Evolutionary conservation across 1,284 basidiomycete genomes (phyloP).

Genomic region (Trichosporon sp.): DNA sequence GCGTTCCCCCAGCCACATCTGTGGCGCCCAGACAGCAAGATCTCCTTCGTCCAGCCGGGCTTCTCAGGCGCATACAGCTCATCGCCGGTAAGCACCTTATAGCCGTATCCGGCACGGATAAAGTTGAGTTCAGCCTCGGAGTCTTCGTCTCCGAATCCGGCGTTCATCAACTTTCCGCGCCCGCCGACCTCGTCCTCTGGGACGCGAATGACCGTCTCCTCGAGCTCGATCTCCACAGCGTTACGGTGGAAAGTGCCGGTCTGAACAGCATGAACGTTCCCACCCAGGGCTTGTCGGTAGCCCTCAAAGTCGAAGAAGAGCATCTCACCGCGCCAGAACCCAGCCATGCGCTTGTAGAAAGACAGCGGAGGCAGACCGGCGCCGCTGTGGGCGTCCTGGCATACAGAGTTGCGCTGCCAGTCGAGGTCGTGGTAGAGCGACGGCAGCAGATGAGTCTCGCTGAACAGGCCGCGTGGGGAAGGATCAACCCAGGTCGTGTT

Average conservation of each 20-base stretch:
- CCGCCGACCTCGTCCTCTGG: conserved; percentile 45
- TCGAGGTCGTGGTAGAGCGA: conserved; percentile 48
- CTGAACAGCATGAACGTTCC: conserved; percentile 49
- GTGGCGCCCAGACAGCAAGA: conserved; percentile 38
- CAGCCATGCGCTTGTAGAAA: conserved; percentile 49
- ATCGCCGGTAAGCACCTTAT: conserved; percentile 30
- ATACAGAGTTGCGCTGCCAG: conserved; percentile 48
- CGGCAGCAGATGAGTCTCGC: conserved; percentile 31
- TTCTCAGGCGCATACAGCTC: conserved; percentile 34
- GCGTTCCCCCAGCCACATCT: conserved; percentile 39
- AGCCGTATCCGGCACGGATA: conserved; percentile 38
- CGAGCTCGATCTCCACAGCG: conserved; percentile 39
- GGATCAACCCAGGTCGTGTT: conserved; percentile 24
- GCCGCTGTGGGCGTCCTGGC: conserved; percentile 49
- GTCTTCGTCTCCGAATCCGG: conserved; percentile 40
- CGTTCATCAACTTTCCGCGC: conserved; percentile 34
- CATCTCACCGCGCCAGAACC: conserved; percentile 55
- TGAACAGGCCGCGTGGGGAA: conserved; percentile 24
- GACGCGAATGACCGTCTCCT: conserved; percentile 46
- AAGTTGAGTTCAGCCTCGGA: conserved; percentile 31
- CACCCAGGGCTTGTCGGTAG: conserved; percentile 53
- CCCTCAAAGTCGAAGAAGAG: conserved; percentile 55
- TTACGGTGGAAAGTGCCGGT: conserved; percentile 46
- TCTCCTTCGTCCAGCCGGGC: conserved; percentile 49
- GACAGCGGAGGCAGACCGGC: conserved; percentile 50